These are phyloP conservation scores for Blastobotrys raffinosifermentans DNA, from an alignment of 1,139 yeast genomes.

Conservation along the genomic window DNA sequence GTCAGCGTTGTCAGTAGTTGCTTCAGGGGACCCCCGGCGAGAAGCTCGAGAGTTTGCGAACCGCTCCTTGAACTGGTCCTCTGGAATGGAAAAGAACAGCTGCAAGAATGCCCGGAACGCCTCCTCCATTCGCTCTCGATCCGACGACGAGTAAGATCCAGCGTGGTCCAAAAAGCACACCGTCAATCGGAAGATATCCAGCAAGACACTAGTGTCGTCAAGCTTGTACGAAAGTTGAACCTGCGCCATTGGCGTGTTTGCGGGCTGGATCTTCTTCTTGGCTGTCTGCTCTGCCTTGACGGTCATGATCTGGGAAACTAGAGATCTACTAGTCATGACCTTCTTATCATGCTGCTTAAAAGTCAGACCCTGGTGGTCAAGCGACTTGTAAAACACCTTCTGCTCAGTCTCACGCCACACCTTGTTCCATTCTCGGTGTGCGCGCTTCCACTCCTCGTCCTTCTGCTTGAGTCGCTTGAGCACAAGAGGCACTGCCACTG, in stretches of 20 bases:
- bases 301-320: constrained; percentile 86
- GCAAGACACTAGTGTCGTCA: constrained; percentile 59
- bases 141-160: constrained; percentile 67
- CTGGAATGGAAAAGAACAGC: constrained; percentile 55
- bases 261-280: constrained; percentile 76
- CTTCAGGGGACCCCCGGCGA: constrained; percentile 16
- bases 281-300: constrained; percentile 83
- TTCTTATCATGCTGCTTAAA: constrained; percentile 96
- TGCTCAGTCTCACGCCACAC: constrained; percentile 99
- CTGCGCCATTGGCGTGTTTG: constrained; percentile 81
- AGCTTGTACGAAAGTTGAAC: constrained; percentile 63
- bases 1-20: constrained; percentile 16
- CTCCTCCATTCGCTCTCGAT: constrained; percentile 68
- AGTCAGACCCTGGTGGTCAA: constrained; percentile 92
- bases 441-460: constrained; percentile 98
- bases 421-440: constrained; percentile 98
- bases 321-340: constrained; percentile 78
- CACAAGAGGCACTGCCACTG: constrained; percentile 90
- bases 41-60: constrained; percentile 16
- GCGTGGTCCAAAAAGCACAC: constrained; percentile 66
- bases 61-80: constrained; percentile 18
- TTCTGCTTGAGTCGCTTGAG: constrained; percentile 89
- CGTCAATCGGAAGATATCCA: constrained; percentile 67
- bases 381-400: constrained; percentile 84
- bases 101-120: constrained; percentile 67